Conservation (phyloP, 2,329 filamentous ascomycete genomes). For the Endoconidiophora polonica region DNA sequence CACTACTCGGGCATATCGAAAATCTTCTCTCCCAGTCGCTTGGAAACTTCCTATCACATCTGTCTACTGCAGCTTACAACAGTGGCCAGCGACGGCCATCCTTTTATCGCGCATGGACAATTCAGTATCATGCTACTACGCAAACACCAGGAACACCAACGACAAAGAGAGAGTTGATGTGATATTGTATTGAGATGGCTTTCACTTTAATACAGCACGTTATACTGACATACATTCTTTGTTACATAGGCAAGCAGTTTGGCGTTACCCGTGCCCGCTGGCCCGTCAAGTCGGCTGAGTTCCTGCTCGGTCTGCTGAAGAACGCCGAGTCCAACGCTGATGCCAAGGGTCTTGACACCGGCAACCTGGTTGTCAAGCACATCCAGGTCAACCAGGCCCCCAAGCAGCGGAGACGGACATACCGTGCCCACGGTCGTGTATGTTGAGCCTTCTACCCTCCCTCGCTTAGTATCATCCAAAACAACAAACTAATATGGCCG, state of each 20-base stretch:
- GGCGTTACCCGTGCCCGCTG: slow-evolving; percentile 96
- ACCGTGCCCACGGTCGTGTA: slow-evolving; percentile 99
- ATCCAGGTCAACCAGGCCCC: slow-evolving; percentile 99
- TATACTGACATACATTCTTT: slow-evolving; percentile 1
- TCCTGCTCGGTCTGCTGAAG: slow-evolving; percentile 91
- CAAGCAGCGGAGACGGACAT: slow-evolving; percentile 97
- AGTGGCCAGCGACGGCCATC: too few relatives aligned
- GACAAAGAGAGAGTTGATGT: not conserved
- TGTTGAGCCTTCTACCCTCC: slow-evolving; percentile 26
- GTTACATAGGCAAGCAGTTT: slow-evolving; percentile 74
- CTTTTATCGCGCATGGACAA: not conserved
- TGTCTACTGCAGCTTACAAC: too few relatives aligned
- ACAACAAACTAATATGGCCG: not conserved
- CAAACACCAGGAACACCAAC: not conserved
- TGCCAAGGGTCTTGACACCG: slow-evolving; percentile 91
- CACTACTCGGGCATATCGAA: not conserved
- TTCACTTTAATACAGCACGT: not conserved
- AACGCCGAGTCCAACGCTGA: slow-evolving; percentile 96
- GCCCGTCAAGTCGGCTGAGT: slow-evolving; percentile 98
- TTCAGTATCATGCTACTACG: not conserved
- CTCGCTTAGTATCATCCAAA: not conserved
- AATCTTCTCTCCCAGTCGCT: too few relatives aligned
- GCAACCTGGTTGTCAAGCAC: slow-evolving; percentile 97
- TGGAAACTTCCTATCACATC: too few relatives aligned
- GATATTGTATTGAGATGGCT: not conserved